Percentiles rank a stretch among this genome's conserved stretches.
Conservation (phyloP, 192 early-diverging fungal genomes). For the Coemansia sp. region DNA sequence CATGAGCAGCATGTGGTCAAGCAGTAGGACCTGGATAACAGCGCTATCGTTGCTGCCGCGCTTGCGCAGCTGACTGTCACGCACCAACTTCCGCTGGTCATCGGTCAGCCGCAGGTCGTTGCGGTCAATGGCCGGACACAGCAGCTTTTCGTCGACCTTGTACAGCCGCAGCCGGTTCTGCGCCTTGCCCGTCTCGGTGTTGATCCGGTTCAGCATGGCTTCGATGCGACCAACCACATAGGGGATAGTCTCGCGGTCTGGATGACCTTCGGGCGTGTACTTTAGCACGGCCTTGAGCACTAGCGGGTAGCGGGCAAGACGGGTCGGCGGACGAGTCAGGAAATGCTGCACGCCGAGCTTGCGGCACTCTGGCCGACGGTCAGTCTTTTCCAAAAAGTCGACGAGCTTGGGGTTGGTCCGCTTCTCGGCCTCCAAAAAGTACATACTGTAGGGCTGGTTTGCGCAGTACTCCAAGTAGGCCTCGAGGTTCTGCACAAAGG, state of each 20-base stretch:
- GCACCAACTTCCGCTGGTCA: constrained; percentile 67
- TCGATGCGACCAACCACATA: constrained; percentile 69
- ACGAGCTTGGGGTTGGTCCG: constrained; percentile 61
- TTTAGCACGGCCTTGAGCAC: constrained; percentile 79
- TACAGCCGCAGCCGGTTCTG: constrained; percentile 82
- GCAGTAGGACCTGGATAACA: constrained; percentile 73
- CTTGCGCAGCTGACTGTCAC: constrained; percentile 79
- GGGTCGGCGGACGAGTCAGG: constrained; percentile 79
- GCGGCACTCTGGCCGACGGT: constrained; percentile 71
- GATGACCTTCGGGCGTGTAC: constrained; percentile 74
- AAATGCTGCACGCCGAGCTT: constrained; percentile 85
- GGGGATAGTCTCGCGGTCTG: constrained; percentile 73
- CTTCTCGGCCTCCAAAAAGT: constrained; percentile 79
- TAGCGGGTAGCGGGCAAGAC: constrained; percentile 84
- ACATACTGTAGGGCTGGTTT: constrained; percentile 78
- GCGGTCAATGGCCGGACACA: constrained; percentile 53
- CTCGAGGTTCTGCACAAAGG: constrained; percentile 66
- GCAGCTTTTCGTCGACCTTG: constrained; percentile 67
- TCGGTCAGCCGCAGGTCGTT: constrained; percentile 74
- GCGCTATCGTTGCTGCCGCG: constrained; percentile 59
- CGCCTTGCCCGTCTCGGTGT: constrained; percentile 82
- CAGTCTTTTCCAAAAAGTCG: constrained; percentile 77
- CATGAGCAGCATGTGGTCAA: constrained; percentile 85
- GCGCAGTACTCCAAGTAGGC: constrained; percentile 85
- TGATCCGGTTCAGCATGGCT: constrained; percentile 73